A percentile compares a stretch with the other conserved stretches of the same genome.
Conservation (phyloP, 2,329 filamentous ascomycete genomes). For the Epichloe festucae region DNA sequence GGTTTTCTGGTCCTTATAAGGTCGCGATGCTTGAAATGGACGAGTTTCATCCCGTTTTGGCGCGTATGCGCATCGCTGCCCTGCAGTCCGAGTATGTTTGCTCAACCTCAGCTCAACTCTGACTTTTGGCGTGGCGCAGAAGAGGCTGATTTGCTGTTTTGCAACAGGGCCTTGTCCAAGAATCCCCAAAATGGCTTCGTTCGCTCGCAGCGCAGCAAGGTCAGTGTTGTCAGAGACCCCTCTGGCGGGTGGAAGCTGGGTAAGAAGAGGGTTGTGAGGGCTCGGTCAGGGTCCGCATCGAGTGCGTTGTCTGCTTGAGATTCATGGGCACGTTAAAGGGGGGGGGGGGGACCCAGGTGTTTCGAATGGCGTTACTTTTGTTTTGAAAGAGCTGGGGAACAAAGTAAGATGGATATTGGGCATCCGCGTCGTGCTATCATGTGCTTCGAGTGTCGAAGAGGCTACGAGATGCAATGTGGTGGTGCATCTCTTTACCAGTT, state of each 20-base stretch:
- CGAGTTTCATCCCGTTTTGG: constrained; percentile 22
- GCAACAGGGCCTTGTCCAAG: constrained; percentile 3
- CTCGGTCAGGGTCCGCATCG: constrained; percentile 8
- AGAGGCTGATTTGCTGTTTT: neutral
- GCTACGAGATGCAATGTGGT: neutral
- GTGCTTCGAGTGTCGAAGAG: too few species aligned
- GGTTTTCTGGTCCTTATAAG: neutral
- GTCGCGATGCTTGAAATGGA: constrained; percentile 1
- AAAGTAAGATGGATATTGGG: too few species aligned
- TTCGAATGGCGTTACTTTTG: neutral
- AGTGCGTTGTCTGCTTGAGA: neutral
- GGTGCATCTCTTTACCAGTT: neutral
- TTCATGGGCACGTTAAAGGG: too few species aligned
- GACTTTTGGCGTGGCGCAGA: neutral
- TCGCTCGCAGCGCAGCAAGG: constrained; percentile 12
- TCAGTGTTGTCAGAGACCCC: constrained; percentile 11
- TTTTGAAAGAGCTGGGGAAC: neutral
- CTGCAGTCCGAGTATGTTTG: constrained; percentile 32
- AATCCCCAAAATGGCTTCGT: constrained; percentile 8
- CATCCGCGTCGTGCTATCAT: too few species aligned
- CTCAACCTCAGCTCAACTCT: neutral
- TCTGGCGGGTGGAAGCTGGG: constrained; percentile 10
- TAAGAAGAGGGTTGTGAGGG: constrained; percentile 13
- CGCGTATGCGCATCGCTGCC: constrained; percentile 34
- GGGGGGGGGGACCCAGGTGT: too few species aligned